Base-by-base conservation (phyloP, 1,139 yeast species). In the Kodamaea sp. region DNA sequence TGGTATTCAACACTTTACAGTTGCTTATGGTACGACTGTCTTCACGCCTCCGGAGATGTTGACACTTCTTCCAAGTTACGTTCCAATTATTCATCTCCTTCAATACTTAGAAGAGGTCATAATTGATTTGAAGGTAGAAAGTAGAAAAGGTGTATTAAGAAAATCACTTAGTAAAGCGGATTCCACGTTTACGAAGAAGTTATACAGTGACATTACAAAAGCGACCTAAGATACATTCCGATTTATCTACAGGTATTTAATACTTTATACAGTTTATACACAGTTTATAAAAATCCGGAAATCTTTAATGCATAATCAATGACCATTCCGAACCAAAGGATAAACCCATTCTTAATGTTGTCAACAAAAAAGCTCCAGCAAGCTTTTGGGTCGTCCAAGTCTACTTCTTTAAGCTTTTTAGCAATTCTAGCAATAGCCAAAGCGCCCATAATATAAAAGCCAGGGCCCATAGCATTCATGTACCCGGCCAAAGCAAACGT, bases 401-500 rank as follows among this genome's bases (percentile, higher is more conserved):
- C 76, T 7, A 90, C 97, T 13, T 66, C 70, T 36, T 63, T 66
- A 44, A 89, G 80, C 83, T 83, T 84, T 29, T 62, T 62, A 48
- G 76, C 73, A 23, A 90, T 59, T 46, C 96, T 74, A 42, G 74
- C 77, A 32, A 86, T 80, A 18, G 90, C 92, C 48, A 76, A 65
- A 2, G 78, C 75, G 15, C 84, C 77, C 6, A 86, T 83, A 8
- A 79, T 61, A 44, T 74, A 67, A 58, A 85, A 92, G 1, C 92
- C 89, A 0, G 96, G 95, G 0, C 97, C 96, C 80, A 87, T 78
- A 7, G 89, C 82, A 35, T 83, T 82, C 60, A 83, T 66, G n/a
- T 76, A 54, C 2, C 97, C 97, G 11, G 96, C 86, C n/a, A 76
- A 48, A 1, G 80, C 66, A 42, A 79, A 76, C 26, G 80, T 58